Base-by-base conservation (phyloP, 2,329 filamentous ascomycete species). In the Aspergillus udagawae region DNA sequence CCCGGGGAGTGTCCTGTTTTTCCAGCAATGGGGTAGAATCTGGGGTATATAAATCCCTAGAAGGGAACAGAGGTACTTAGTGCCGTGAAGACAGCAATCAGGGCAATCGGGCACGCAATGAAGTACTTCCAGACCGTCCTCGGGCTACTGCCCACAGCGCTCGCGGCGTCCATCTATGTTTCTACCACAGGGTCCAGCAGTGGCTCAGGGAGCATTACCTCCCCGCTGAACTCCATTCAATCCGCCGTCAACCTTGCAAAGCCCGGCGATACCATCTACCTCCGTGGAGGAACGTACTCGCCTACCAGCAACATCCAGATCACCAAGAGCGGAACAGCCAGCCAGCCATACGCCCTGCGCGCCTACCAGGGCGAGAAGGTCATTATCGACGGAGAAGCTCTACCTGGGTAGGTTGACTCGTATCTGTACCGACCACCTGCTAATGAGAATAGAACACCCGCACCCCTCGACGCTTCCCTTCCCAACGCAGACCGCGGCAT, bases 301-400 rank as follows among this genome's bases (percentile, higher is more conserved):
- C 61, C 61, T 0, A 58, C 61, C 4, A 51, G 53, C 1, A 63
- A 63, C 25, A 61, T 63, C 9, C 59, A 63, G 29, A 61, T 63
- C 17, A 58, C 53, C 1, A 63, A 63, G 41, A 61, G 57, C 32
- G 61, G 61, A 0, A 58, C 56, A 1, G 8, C 61, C 1, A 51
- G 49, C 4, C 32, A 49, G 4, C 57, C 61, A 2, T 61, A 60
- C 21, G n/a, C 55, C 17, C 52, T 63, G 6, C 52, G 59, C 3
- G 59, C 61, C 1, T 61, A 63, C 25, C 45, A 58, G 7, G 51
- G 57, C 0, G 59, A 63, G n/a, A 49, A 53, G 10, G 59, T 63
- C 6, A 55, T 59, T 2, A 60, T 63, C 20, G 61, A 63, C 6
- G 61, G 61, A 7, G 61, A 63, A 23, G 55, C 50, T 9, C 55